phyloP scores from a whole-genome alignment of 345 rosid genomes.

The Raphanus raphanistrum region DNA sequence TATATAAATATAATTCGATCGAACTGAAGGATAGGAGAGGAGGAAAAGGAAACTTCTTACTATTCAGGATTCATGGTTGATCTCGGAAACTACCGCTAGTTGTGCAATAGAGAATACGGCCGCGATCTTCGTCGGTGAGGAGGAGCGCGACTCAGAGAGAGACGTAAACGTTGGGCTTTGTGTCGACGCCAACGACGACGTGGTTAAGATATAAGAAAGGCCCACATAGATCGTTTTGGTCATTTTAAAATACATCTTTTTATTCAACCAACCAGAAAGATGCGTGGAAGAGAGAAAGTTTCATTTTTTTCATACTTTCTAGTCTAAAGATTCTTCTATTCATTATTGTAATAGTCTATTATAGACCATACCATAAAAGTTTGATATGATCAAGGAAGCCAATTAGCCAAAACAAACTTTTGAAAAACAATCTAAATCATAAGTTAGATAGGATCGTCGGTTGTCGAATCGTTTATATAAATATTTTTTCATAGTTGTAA shows the following conservation, averaged over 20 bases:
- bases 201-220: slow-evolving; percentile 18
- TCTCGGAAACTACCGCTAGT: slow-evolving; percentile 7
- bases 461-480: no score
- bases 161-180: slow-evolving; percentile 17
- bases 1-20: not conserved
- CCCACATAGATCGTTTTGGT: slow-evolving; percentile 16
- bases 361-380: no score
- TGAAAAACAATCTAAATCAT: no score
- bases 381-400: no score
- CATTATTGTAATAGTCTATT: no score
- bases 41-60: slow-evolving; percentile 45
- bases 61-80: slow-evolving; percentile 91
- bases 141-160: slow-evolving; percentile 17
- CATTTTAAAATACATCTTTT: slow-evolving; percentile 24
- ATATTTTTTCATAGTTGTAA: no score
- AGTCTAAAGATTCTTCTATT: no score
- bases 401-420: no score
- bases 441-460: no score
- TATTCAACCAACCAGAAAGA: not conserved
- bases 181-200: slow-evolving; percentile 27
- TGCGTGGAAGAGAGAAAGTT: slow-evolving; percentile 34
- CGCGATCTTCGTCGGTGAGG: slow-evolving; percentile 41
- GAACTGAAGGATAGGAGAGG: not conserved
- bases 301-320: not conserved
- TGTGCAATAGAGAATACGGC: slow-evolving; percentile 13